Evolutionary conservation across 805 yeast species (phyloP), one percentile per base, ranked within the genome.

Genomic region (Lipomyces yamadae): DNA sequence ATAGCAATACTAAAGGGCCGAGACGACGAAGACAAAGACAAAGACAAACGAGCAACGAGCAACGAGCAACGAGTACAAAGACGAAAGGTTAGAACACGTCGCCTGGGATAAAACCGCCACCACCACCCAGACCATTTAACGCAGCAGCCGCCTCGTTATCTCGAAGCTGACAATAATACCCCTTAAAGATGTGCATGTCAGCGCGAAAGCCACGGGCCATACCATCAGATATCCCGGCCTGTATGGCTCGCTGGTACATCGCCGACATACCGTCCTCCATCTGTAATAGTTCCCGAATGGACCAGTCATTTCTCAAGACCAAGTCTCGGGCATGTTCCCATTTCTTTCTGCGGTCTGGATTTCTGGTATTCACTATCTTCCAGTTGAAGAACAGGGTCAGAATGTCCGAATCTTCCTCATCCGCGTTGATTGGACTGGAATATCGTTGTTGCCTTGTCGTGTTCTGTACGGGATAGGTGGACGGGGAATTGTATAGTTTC

Each of bases 81-180:
- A n/a, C n/a, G n/a, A n/a, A n/a, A n/a, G n/a, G 42, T 37, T 15
- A 37, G 42, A 37, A 37, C 42, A 37, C 42, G 11, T 37, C 42
- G 15, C 15, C 42, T 8, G 42, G 42, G 42, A 37, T 37, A 37
- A 37, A 3, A 11, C 42, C 42, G n/a, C n/a, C n/a, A n/a, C n/a
- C n/a, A n/a, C 42, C 45, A 39, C 45, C 45, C 45, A 39, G 45
- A 39, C n/a, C 45, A 39, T 39, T 39, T 39, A 39, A 39, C 45
- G 13, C 11, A 11, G 45, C 45, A 39, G 45, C 45, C 45, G 45
- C 45, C 45, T 39, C 45, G 13, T 39, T 39, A 39, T 11, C 45
- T 39, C 13, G 10, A 39, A 39, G 45, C 45, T 10, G n/a, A n/a
- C 45, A n/a, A 39, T 39, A 39, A n/a, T 39, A 39, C 45, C n/a